These are phyloP conservation scores for Diplodia sapinea DNA, from an alignment of 2,329 filamentous ascomycete genomes.

Conservation along the genomic window DNA sequence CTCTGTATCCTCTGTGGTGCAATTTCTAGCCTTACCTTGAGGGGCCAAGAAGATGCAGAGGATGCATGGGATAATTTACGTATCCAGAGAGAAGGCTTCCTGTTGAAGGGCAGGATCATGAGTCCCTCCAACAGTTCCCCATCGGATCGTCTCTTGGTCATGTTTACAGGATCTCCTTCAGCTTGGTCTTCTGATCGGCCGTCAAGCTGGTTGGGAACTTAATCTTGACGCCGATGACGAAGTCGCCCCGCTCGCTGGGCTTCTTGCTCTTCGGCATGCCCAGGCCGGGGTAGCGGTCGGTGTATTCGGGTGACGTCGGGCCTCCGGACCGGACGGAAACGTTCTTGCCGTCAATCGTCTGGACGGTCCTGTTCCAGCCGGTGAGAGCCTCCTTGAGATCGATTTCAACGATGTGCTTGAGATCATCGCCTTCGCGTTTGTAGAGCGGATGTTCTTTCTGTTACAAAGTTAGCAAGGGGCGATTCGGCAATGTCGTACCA, in stretches of 20 bases:
- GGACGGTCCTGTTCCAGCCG: slow-evolving; percentile 89
- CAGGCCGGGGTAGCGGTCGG: slow-evolving; percentile 80
- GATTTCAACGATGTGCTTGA: slow-evolving; percentile 78
- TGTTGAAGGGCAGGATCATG: slow-evolving; percentile 11
- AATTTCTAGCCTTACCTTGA: not conserved
- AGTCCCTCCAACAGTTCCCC: not conserved
- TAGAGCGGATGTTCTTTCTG: slow-evolving; percentile 88
- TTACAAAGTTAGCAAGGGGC: slow-evolving; percentile 35
- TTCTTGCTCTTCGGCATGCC: slow-evolving; percentile 97
- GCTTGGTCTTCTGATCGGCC: slow-evolving; percentile 74
- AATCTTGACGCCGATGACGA: slow-evolving; percentile 89
- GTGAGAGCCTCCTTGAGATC: slow-evolving; percentile 92
- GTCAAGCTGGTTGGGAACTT: slow-evolving; percentile 86
- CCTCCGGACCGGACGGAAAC: slow-evolving; percentile 79
- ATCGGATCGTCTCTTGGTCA: not conserved
- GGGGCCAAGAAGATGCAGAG: not conserved
- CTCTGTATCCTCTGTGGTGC: slow-evolving; percentile 11
- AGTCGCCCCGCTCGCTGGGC: slow-evolving; percentile 80
- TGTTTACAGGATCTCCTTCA: slow-evolving; percentile 75
- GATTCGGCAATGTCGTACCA: not conserved
- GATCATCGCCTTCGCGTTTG: slow-evolving; percentile 85
- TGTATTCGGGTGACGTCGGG: slow-evolving; percentile 82
- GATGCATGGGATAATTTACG: not conserved
- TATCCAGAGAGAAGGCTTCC: not conserved
- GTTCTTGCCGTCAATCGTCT: slow-evolving; percentile 90